phyloP scores from a whole-genome alignment of 2,329 filamentous ascomycete species.

The Daldinia eschscholtzii region DNA sequence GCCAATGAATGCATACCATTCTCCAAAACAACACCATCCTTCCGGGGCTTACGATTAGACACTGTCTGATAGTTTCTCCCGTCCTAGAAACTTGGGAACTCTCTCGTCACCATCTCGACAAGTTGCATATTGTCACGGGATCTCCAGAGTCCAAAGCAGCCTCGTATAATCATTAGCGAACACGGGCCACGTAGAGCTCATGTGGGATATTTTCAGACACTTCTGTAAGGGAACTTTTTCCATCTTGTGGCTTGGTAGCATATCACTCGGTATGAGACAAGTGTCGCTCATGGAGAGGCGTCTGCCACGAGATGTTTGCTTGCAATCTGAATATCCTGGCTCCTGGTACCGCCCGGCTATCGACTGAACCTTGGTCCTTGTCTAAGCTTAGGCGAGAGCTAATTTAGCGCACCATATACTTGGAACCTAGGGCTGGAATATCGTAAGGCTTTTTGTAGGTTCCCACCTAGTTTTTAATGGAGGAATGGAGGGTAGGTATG shows the following conservation, averaged over 20 bases:
- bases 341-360: slow-evolving; percentile 6
- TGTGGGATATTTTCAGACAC: background rate
- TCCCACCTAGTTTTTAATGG: background rate
- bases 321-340: slow-evolving; percentile 2
- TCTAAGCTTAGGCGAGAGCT: slow-evolving; percentile 10
- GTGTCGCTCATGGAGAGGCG: slow-evolving; percentile 1
- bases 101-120: slow-evolving; percentile 1
- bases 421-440: slow-evolving; percentile 11
- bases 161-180: background rate
- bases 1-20: slow-evolving; percentile 10
- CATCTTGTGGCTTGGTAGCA: background rate
- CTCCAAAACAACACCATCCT: slow-evolving; percentile 9
- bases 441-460: background rate
- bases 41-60: background rate
- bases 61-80: background rate
- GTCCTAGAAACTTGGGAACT: background rate
- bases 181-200: background rate
- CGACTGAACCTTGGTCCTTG: background rate
- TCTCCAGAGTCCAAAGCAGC: background rate
- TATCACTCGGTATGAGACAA: slow-evolving; percentile 10
- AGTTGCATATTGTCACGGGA: background rate
- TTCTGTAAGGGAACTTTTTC: background rate
- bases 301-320: slow-evolving; percentile 9
- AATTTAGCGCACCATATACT: slow-evolving; percentile 14
- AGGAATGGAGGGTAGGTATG: background rate